phyloP scores from a whole-genome alignment of 2,329 filamentous ascomycete genomes.

The Fusarium ambrosium region DNA sequence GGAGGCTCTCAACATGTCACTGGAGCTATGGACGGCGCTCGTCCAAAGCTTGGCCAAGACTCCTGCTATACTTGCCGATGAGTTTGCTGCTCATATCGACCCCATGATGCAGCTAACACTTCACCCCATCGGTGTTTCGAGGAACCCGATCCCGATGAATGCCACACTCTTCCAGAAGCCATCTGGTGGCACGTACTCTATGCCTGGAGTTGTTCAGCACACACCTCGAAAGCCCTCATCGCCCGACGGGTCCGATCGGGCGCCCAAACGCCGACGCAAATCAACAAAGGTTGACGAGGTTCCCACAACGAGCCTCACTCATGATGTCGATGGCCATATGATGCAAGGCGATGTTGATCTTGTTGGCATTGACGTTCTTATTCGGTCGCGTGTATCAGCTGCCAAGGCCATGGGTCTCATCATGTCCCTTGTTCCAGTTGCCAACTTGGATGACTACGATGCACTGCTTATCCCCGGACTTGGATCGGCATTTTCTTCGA shows the following conservation, averaged over 20 bases:
- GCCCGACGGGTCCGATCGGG: slow-evolving; percentile 70
- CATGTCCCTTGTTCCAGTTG: slow-evolving; percentile 80
- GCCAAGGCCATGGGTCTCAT: slow-evolving; percentile 88
- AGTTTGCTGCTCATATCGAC: slow-evolving; percentile 81
- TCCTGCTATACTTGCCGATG: slow-evolving; percentile 74
- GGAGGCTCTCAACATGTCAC: slow-evolving; percentile 82
- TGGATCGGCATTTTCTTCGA: slow-evolving; percentile 82
- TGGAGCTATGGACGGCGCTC: slow-evolving; percentile 88
- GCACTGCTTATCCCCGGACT: slow-evolving; percentile 75
- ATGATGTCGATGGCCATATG: slow-evolving; percentile 98
- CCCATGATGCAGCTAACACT: slow-evolving; percentile 88
- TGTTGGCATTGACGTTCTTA: slow-evolving; percentile 88
- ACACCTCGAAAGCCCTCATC: slow-evolving; percentile 63
- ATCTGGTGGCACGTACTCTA: slow-evolving; percentile 85
- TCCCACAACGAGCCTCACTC: slow-evolving; percentile 73
- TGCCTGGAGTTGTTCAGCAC: slow-evolving; percentile 60
- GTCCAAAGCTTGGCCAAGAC: slow-evolving; percentile 76
- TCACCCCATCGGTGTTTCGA: slow-evolving; percentile 91
- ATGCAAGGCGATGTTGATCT: slow-evolving; percentile 97
- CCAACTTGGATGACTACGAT: slow-evolving; percentile 73
- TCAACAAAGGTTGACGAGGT: slow-evolving; percentile 85
- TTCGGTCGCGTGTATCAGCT: slow-evolving; percentile 89
- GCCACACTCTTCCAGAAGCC: slow-evolving; percentile 90
- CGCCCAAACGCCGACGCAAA: slow-evolving; percentile 83
- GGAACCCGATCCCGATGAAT: slow-evolving; percentile 94